Base-by-base conservation (phyloP, 2,329 filamentous ascomycete genomes). In the Neonectria neomacrospora region DNA sequence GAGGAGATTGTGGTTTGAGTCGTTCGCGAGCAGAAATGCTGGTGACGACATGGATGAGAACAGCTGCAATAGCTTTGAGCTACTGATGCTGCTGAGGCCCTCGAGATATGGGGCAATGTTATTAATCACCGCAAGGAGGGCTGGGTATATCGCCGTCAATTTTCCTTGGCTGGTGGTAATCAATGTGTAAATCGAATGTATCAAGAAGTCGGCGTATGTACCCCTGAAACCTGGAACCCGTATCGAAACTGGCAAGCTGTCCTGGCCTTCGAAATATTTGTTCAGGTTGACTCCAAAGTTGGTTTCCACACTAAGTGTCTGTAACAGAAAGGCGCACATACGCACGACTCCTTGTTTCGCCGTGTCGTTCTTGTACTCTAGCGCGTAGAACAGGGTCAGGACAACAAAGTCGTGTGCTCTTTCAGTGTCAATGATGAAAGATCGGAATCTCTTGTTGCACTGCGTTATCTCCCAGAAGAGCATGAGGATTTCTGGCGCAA, bases 401-500 rank as follows among this genome's bases (percentile, higher is more conserved):
- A 98, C 88, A 54, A 97, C 86, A 78, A 98, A 97, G 76, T 99
- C 96, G 73, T 97, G 93, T 0, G 92, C 93, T 57, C 95, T 86
- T 74, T 96, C 93, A 0, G 96, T 98, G 72, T 99, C 96, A 67
- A 98, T 95, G 73, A 99, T 96, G 78, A 97, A 99, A 1, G 94
- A 93, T 32, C 96, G 87, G 80, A 99, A 99, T 63, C 95, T 88
- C 80, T 97, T 98, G 80, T 99, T 99, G 85, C 95, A 97, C 78
- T 99, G 96, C 5, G 96, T 88, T 39, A 93, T 89, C 81, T 99
- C 96, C 96, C 96, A 99, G 75, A 98, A 97, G 2, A 99, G 85
- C 86, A 97, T 96, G 58, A 98, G 90, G 82, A 96, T 96, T 79
- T 99, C 96, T 2, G 96, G 94, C 0, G 94, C 93, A 85, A 95